A percentile compares a stretch with the other conserved stretches of the same genome.
Evolutionary conservation across 108 stramenopile genomes (phyloP).

Genomic region (Cylindrotheca fusiformis): DNA sequence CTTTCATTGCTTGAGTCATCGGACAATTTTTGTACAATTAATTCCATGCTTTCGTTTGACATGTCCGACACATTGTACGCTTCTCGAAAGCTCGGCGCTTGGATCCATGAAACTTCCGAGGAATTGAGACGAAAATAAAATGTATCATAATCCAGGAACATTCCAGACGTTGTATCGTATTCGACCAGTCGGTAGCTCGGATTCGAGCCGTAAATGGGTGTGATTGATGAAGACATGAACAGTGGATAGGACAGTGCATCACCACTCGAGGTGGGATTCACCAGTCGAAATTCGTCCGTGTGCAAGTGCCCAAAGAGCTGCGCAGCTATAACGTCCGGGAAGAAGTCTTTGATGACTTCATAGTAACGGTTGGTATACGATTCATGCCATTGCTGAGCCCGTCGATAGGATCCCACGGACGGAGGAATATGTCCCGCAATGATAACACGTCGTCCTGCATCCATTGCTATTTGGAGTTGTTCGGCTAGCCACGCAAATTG

Average conservation of each 20-base stretch:
- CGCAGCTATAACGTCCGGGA: constrained; percentile 22
- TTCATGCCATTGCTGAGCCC: constrained; percentile 62
- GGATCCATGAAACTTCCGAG: constrained; percentile 1
- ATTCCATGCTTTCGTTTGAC: background rate
- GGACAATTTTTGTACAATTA: constrained; percentile 1
- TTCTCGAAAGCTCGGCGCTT: constrained; percentile 9
- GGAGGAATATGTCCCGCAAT: constrained; percentile 70
- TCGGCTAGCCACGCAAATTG: constrained; percentile 63
- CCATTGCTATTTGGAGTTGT: constrained; percentile 27
- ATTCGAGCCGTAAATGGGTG: constrained; percentile 66
- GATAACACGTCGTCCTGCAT: constrained; percentile 19
- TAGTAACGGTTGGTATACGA: constrained; percentile 41
- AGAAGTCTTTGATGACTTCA: constrained; percentile 26
- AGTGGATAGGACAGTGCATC: constrained; percentile 28
- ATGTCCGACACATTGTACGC: constrained; percentile 10
- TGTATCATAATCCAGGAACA: constrained; percentile 29
- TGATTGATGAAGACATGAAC: constrained; percentile 48
- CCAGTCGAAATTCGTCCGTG: constrained; percentile 70
- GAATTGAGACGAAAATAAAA: constrained; percentile 31
- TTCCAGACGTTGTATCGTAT: constrained; percentile 25
- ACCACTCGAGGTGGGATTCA: background rate
- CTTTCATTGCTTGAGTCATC: background rate
- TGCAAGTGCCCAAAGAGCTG: constrained; percentile 78
- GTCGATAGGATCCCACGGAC: constrained; percentile 52
- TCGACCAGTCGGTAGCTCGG: constrained; percentile 58